These are phyloP conservation scores for Apiotrichum siamense DNA, from an alignment of 1,284 basidiomycete genomes.

Conservation along the genomic window DNA sequence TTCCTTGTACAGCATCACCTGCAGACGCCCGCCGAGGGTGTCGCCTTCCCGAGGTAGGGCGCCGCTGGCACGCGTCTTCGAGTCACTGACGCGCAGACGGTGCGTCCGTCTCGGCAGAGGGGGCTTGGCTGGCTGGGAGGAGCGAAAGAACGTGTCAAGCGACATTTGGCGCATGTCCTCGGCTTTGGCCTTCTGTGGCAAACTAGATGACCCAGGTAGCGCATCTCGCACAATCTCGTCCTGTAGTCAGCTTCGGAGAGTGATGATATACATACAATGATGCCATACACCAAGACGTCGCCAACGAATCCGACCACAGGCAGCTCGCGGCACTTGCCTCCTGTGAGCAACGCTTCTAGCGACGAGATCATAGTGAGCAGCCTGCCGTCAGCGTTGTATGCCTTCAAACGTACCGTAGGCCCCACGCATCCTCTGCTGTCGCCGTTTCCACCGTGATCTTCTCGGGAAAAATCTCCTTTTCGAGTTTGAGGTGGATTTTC, in stretches of 20 bases:
- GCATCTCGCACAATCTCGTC: slow-evolving; percentile 53
- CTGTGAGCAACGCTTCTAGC: slow-evolving; percentile 51
- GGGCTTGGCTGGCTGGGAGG: slow-evolving; percentile 22
- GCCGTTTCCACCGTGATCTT: slow-evolving; percentile 53
- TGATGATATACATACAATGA: slow-evolving; percentile 54
- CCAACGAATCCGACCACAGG: slow-evolving; percentile 64
- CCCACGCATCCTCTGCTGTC: slow-evolving; percentile 66
- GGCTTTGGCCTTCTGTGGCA: slow-evolving; percentile 18
- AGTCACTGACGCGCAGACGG: slow-evolving; percentile 60
- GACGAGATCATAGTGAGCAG: slow-evolving; percentile 60
- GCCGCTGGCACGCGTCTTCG: slow-evolving; percentile 61
- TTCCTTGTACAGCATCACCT: slow-evolving; percentile 77
- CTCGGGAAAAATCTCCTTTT: slow-evolving; percentile 63
- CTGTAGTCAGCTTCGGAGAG: slow-evolving; percentile 36
- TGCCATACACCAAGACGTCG: slow-evolving; percentile 56
- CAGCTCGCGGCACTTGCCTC: slow-evolving; percentile 60
- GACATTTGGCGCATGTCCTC: slow-evolving; percentile 10
- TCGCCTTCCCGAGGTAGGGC: slow-evolving; percentile 61
- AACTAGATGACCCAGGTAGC: slow-evolving; percentile 7
- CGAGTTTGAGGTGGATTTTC: slow-evolving; percentile 71
- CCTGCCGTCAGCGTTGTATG: slow-evolving; percentile 42
- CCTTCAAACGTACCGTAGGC: slow-evolving; percentile 52
- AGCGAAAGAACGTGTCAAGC: slow-evolving; percentile 15
- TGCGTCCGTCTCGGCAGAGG: slow-evolving; percentile 23
- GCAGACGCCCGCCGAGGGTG: slow-evolving; percentile 60